Evolutionary conservation across 495 filamentous ascomycete species (phyloP), one percentile per base, ranked within the genome.

Genomic region (Margaritispora aquatica): DNA sequence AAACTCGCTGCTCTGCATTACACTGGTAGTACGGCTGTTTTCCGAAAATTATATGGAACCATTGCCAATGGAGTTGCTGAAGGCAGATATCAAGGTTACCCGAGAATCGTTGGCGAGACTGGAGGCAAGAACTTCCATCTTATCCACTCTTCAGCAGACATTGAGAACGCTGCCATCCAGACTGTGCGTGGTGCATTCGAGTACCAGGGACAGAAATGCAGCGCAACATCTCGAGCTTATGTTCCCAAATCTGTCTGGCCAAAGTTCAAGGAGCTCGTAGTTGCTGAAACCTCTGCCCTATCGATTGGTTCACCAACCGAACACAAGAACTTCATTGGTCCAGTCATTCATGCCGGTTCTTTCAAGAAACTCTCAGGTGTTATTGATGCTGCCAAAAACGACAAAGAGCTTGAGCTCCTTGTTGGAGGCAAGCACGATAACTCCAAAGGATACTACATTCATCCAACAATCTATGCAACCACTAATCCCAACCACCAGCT

Each of bases 41-140:
- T 95, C 80, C 84, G 88, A 48, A 79, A 80, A 60, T 70, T 95
- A 15, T 90, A 88, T 64, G 84, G 82, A 26, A 74, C 81, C 61
- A 90, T 93, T 63, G 86, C 87, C 1, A 72, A 77, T 38, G 87
- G 85, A 21, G 78, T 90, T 23, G 83, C 80, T 3, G 82, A 86
- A 61, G 85, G 81, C 49, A 77, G 75, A 20, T 95, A 92, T 69
- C 75, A 78, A 56, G 80, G 83, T 47, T 95, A 90, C 73, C 90
- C 90, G 15, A 83, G 90, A 60, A 83, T 94, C 29, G 88, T 93
- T 17, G 90, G 85, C 56, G 90, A 95, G 77, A 94, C 90, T 1
- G 88, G 89, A 58, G 90, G 90, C 60, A 96, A 96, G 82, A 96
- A 96, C 74, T 96, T 92, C 78, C 90, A 93, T 73, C 75, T 96